phyloP scores from a whole-genome alignment of 306 rosid genomes.

The Begonia peltatifolia region DNA sequence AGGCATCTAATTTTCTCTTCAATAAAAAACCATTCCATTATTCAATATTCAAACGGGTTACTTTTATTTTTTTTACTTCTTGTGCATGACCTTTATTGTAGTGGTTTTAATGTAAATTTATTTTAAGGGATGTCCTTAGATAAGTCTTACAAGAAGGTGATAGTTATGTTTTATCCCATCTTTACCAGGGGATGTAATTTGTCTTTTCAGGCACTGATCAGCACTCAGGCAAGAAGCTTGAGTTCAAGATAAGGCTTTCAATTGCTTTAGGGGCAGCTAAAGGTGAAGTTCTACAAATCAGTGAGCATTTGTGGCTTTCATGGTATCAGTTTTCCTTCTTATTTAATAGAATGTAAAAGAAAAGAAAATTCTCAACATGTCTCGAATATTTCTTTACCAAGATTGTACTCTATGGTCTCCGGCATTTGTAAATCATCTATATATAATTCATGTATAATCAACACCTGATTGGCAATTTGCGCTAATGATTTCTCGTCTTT shows the following conservation, averaged over 20 bases:
- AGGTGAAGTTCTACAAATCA: slow-evolving; percentile 99
- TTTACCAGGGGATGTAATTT: slow-evolving; percentile 2
- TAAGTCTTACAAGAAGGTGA: slow-evolving; percentile 2
- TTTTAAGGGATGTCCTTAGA: not conserved
- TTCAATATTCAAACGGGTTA: not conserved
- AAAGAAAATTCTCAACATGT: no score
- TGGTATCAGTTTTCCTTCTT: slow-evolving; percentile 75
- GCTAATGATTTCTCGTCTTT: slow-evolving; percentile 15
- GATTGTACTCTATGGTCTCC: no score
- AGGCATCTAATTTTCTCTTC: not conserved
- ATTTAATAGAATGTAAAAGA: no score
- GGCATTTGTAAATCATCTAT: no score
- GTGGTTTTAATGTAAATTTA: no score
- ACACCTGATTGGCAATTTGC: slow-evolving; percentile 11
- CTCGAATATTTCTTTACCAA: no score
- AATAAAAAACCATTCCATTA: not conserved
- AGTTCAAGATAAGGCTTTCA: slow-evolving; percentile 75
- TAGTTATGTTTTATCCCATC: no score
- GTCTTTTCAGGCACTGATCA: slow-evolving; percentile 39
- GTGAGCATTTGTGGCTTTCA: slow-evolving; percentile 99
- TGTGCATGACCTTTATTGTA: slow-evolving; percentile 1
- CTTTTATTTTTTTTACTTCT: not conserved
- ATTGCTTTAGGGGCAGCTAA: slow-evolving; percentile 96
- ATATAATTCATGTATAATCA: no score
- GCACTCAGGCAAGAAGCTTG: slow-evolving; percentile 56